Percentiles rank a stretch among this genome's conserved stretches.
These are phyloP conservation scores for Phytophthora hybrid DNA, from an alignment of 352 stramenopile species.

Conservation along the genomic window DNA sequence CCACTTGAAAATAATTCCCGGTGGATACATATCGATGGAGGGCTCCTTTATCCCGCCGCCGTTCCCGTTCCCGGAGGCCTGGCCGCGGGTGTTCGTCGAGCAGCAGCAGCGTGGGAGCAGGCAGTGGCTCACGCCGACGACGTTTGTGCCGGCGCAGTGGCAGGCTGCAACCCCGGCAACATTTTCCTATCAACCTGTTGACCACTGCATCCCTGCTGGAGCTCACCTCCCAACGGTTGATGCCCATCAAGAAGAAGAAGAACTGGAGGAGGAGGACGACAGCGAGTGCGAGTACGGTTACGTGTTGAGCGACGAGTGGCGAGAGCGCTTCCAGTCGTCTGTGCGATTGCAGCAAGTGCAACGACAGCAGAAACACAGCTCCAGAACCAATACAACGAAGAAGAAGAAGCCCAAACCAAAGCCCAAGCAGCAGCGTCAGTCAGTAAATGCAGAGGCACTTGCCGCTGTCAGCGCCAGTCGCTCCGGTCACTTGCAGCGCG, in stretches of 20 bases:
- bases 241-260: neutral
- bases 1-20: neutral
- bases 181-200: slow-evolving; percentile 1
- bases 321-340: slow-evolving; percentile 50
- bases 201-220: neutral
- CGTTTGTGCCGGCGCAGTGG: slow-evolving; percentile 4
- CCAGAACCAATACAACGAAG: slow-evolving; percentile 20
- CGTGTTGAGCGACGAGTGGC: slow-evolving; percentile 81
- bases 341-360: slow-evolving; percentile 21
- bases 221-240: neutral
- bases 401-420: slow-evolving; percentile 26
- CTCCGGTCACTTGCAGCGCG: slow-evolving; percentile 47
- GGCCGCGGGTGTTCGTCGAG: slow-evolving; percentile 53
- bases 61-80: slow-evolving; percentile 81
- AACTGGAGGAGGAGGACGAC: slow-evolving; percentile 13
- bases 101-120: slow-evolving; percentile 37
- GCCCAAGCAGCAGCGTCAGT: slow-evolving; percentile 28
- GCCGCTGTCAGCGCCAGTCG: slow-evolving; percentile 31
- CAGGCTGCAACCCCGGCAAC: neutral
- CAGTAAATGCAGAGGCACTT: slow-evolving; percentile 11
- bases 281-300: slow-evolving; percentile 78
- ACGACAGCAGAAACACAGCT: slow-evolving; percentile 1
- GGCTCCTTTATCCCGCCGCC: slow-evolving; percentile 69
- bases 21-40: slow-evolving; percentile 25
- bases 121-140: slow-evolving; percentile 62